Base-by-base conservation (phyloP, 2,329 filamentous ascomycete species). In the Trichoderma sp. region DNA sequence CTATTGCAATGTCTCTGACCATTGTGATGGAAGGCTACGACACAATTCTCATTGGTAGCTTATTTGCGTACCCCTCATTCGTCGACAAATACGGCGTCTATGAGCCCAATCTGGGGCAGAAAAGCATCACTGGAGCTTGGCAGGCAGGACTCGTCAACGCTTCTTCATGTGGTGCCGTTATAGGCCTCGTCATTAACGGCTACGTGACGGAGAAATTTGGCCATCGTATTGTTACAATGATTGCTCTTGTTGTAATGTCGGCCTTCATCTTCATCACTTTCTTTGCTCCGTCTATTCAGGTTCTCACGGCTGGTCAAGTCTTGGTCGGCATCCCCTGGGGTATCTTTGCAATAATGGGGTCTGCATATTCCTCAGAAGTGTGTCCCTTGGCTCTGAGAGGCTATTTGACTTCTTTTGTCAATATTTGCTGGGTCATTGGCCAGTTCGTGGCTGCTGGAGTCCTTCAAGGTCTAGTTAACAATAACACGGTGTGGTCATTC, bases 401-500 rank as follows among this genome's bases (percentile, higher is more conserved):
- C 9, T 20, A 50, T 50, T 20, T 50, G n/a, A 50, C n/a, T 12
- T 50, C 43, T 12, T 50, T 50, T 20, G 43, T 50, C n/a, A 50
- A 50, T 8, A 50, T 50, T 20, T 50, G 43, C 9, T 50, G 43
- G 43, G 43, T 50, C 9, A 50, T 50, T 20, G 43, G 43, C 43
- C 43, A 50, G 43, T 50, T 50, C 4, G 43, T 50, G n/a, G 43
- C 43, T 50, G 43, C 82, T 4, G 78, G 77, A 1, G 72, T 79
- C 9, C 66, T 78, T 62, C 69, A 75, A 15, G 74, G 76, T 2
- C 70, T 79, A 11, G 73, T 76, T 47, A 72, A 76, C 39, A 78
- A 79, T 23, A 73, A 76, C 0, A 74, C 80, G 3, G 75, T 85
- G 23, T 86, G 83, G 82, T 81, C 82, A 0, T 87, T 84, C 74